Evolutionary conservation across 2,329 filamentous ascomycete genomes (phyloP), one percentile per base, ranked within the genome.

Genomic region (Apiospora phragmitis): DNA sequence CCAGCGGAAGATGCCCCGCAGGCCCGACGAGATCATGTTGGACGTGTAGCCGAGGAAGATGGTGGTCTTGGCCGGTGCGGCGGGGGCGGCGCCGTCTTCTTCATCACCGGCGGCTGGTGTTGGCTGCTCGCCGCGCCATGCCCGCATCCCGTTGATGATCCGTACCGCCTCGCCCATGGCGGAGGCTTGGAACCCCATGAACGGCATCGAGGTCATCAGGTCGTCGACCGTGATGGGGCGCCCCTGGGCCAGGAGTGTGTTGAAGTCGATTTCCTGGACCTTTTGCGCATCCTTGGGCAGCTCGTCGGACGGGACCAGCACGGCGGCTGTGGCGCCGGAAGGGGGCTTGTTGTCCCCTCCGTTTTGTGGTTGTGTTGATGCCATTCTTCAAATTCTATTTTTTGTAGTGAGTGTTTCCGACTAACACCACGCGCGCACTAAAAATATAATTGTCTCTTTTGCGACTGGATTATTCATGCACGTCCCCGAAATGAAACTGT

Each of bases 11-110:
- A 95, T 95, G 75, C 97, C 95, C 69, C 96, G 90, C 41, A 99
- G 89, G 11, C 96, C 96, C 4, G 95, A 99, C 0, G 96, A 98
- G 78, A 99, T 98, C 76, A 99, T 88, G 80, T 99, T 99, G 68
- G 94, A 97, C 12, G 96, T 99, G 84, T 98, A 99, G 70, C 96
- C 96, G 11, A 99, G 89, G 82, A 99, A 98, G 76, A 99, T 95
- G 72, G 96, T 98, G 24, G 96, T 96, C 77, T 62, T 62, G 32
- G 32, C 55, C 32, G 55, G 55, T 16, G 32, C 4, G 7, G 29
- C 51, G 26, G 51, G n/a, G n/a, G n/a, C 32, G 29, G 55, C 29
- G 5, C 89, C 89, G 35, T 92, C 90, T 18, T 11, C 32, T 18
- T 12, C 89, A n/a, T n/a, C n/a, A n/a, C n/a, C n/a, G n/a, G n/a